Evolutionary conservation across 2,329 filamentous ascomycete species (phyloP), one percentile per base, ranked within the genome.

Genomic region (Fusarium sulawesiense): DNA sequence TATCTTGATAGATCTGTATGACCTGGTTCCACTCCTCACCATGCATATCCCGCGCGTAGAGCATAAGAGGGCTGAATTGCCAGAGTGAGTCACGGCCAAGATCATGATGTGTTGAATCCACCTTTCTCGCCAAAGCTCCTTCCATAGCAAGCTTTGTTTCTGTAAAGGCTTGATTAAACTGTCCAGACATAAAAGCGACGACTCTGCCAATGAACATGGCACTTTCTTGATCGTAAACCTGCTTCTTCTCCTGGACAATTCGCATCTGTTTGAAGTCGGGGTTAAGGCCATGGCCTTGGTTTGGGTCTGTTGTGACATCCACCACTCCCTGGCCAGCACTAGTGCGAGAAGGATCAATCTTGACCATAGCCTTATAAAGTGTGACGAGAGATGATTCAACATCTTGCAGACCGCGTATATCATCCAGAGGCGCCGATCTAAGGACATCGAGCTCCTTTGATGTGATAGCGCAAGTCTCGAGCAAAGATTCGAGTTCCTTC

Each of bases 241-340:
- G 92, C 79, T 94, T 96, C 86, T 97, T 98, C 79, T 98, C 94
- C 73, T 94, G 93, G 27, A 99, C 89, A 42, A 97, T 94, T 57
- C 93, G 90, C 95, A 99, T 98, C 72, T 93, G 91, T 34, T 93
- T 93, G 67, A 91, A 93, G 75, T 93, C 92, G 54, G 87, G 90
- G 73, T 92, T 90, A 40, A 92, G 88, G 7, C 85, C 84, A 27
- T 81, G 80, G 14, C 81, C 77, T 56, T 85, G 83, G 32, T 81
- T 79, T 3, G 74, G 69, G 41, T 80, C 78, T 9, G 82, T 78
- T 62, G 85, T 84, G 18, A 82, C 75, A 57, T 87, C 85, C 68
- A 80, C 84, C 73, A 84, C 86, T 56, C 81, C 79, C 23, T 81
- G 76, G 57, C 86, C 85, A 56, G 81, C 79, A 56, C 81, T 82